Evolutionary conservation across 371 early-diverging fungal species (phyloP).

Genomic region (Mortierella sp.): DNA sequence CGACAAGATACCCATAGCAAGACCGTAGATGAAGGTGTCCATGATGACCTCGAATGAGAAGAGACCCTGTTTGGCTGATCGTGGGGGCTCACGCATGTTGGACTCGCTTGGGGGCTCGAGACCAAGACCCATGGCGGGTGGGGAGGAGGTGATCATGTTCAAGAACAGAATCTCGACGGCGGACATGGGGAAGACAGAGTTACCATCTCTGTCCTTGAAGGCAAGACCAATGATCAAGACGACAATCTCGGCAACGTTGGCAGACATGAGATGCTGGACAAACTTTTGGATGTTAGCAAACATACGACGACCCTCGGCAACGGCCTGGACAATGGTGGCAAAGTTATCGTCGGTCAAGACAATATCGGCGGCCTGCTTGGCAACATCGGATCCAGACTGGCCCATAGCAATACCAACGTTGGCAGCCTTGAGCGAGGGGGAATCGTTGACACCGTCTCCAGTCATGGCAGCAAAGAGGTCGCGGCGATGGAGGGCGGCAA

Average conservation of each 20-base stretch:
- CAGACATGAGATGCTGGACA: constrained; percentile 88
- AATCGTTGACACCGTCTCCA: constrained; percentile 95
- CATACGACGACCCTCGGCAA: constrained; percentile 87
- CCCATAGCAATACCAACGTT: no score
- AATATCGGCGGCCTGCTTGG: constrained; percentile 93
- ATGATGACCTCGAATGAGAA: constrained; percentile 73
- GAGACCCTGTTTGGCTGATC: constrained; percentile 73
- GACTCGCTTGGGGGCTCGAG: constrained; percentile 85
- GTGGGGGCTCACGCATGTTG: constrained; percentile 90
- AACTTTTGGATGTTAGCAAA: constrained; percentile 95
- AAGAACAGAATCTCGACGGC: constrained; percentile 91
- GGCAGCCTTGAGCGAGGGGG: constrained; percentile 86
- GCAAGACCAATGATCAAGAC: constrained; percentile 78
- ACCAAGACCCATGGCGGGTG: constrained; percentile 89
- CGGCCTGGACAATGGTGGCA: constrained; percentile 85
- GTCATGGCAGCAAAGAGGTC: constrained; percentile 79
- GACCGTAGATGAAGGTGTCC: constrained; percentile 84
- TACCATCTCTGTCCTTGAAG: constrained; percentile 69
- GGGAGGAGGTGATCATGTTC: constrained; percentile 85
- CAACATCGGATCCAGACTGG: constrained; percentile 17
- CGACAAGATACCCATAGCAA: constrained; percentile 75
- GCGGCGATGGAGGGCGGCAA: constrained; percentile 90
- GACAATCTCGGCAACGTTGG: constrained; percentile 74
- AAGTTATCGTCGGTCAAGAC: constrained; percentile 92
- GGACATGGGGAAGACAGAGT: constrained; percentile 80